A percentile compares a stretch with the other conserved stretches of the same genome.
phyloP scores from a whole-genome alignment of 2,329 filamentous ascomycete genomes.

The Aquanectria penicillioides region DNA sequence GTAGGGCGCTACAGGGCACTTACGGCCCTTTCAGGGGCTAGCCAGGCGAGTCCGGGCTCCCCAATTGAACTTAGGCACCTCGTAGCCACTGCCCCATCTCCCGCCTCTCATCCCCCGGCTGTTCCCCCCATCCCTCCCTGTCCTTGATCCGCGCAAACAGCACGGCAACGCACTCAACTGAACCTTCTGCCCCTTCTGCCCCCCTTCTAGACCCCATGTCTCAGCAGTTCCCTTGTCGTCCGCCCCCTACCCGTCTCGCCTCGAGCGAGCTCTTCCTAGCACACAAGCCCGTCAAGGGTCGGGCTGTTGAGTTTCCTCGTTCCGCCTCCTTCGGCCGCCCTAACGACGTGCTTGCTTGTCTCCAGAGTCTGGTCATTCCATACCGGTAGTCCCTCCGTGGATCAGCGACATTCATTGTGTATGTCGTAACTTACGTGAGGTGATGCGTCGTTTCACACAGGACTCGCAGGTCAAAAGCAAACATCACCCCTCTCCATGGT shows the following conservation, averaged over 20 bases:
- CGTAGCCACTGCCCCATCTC: neutral
- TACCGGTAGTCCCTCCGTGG: too few relatives aligned
- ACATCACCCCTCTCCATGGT: neutral
- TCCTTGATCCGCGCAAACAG: neutral
- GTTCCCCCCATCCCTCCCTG: neutral
- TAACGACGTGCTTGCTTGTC: too few relatives aligned
- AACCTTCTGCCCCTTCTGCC: too few relatives aligned
- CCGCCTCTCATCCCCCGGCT: neutral
- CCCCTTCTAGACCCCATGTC: neutral
- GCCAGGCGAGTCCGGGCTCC: too few relatives aligned
- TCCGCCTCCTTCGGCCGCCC: conserved; percentile 1
- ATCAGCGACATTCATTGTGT: too few relatives aligned
- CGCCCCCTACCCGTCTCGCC: conserved; percentile 5
- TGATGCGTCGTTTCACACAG: neutral
- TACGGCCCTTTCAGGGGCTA: neutral
- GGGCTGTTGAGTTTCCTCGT: conserved; percentile 11
- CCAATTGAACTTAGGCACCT: neutral
- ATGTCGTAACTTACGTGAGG: too few relatives aligned
- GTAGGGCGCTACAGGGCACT: neutral
- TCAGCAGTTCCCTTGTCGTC: neutral
- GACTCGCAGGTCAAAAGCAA: conserved; percentile 2
- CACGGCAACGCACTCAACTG: neutral
- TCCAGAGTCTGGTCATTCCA: too few relatives aligned
- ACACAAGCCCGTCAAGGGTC: neutral
- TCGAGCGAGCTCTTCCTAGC: conserved; percentile 4